A percentile compares a stretch with the other conserved stretches of the same genome.
Conservation (phyloP, 1,139 yeast species). For the Pichia inconspicua region DNA sequence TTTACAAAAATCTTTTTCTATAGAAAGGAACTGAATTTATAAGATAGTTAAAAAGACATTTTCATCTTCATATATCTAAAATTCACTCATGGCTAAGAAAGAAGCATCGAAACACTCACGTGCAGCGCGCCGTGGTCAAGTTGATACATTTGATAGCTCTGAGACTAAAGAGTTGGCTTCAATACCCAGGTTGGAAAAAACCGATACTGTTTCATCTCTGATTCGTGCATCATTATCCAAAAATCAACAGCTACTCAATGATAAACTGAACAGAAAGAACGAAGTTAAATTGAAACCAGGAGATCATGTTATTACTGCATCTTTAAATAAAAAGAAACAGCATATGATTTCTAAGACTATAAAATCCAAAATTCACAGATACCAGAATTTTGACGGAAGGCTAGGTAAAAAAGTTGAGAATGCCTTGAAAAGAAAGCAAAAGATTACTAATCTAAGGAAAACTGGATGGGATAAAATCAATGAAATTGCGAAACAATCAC, state of each 20-base stretch:
- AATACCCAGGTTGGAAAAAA: conserved; percentile 50
- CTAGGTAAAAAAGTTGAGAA: conserved; percentile 54
- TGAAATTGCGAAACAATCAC: conserved; percentile 23
- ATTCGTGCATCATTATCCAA: conserved; percentile 58
- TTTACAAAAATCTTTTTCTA: not conserved
- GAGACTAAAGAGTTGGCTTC: conserved; percentile 44
- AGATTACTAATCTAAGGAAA: conserved; percentile 54
- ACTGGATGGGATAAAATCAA: conserved; percentile 70
- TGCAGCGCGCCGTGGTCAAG: conserved; percentile 65
- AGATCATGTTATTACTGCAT: conserved; percentile 25
- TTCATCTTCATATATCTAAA: too few relatives aligned
- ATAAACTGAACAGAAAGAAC: conserved; percentile 39
- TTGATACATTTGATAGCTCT: conserved; percentile 21
- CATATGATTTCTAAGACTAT: conserved; percentile 33
- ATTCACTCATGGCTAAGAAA: conserved; percentile 23
- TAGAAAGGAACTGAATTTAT: too few relatives aligned
- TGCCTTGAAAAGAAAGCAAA: conserved; percentile 55
- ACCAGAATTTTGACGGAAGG: conserved; percentile 46
- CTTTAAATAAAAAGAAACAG: conserved; percentile 20
- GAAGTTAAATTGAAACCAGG: conserved; percentile 26
- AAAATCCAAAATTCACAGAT: conserved; percentile 38
- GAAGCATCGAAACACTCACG: conserved; percentile 59
- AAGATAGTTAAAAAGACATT: too few relatives aligned
- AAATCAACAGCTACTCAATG: conserved; percentile 53
- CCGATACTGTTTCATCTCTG: conserved; percentile 54